These are phyloP conservation scores for Chalciporus sp. DNA, from an alignment of 1,284 basidiomycete genomes.

Conservation along the genomic window DNA sequence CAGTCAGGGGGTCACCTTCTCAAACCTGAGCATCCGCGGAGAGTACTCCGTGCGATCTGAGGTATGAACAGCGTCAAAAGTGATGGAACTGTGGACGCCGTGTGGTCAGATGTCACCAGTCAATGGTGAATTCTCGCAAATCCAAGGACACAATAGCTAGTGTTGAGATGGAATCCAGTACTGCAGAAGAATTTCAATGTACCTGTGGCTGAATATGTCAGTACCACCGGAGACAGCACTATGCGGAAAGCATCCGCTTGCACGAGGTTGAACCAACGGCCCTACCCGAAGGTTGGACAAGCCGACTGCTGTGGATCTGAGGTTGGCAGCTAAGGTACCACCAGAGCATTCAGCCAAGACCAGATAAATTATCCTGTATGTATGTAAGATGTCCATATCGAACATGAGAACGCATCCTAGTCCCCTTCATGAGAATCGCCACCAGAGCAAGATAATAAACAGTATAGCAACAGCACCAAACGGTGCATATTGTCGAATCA, in stretches of 20 bases:
- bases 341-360: slow-evolving; percentile 10
- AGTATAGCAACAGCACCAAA: slow-evolving; percentile 80
- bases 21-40: neutral
- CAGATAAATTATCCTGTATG: slow-evolving; percentile 30
- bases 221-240: neutral
- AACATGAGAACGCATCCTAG: slow-evolving; percentile 13
- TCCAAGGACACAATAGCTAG: neutral
- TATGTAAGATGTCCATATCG: slow-evolving; percentile 23
- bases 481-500: slow-evolving; percentile 96
- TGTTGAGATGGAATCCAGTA: neutral
- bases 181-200: neutral
- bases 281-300: no score
- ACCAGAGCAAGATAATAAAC: slow-evolving; percentile 87
- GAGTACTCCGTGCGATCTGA: no score
- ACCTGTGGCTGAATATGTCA: neutral
- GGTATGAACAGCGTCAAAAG: no score
- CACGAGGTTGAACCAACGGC: neutral
- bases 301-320: neutral
- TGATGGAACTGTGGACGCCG: no score
- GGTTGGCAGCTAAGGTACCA: neutral
- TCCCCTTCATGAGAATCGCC: slow-evolving; percentile 72
- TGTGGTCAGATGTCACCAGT: neutral
- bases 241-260: neutral
- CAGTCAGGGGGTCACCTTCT: neutral
- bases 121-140: neutral